phyloP scores from a whole-genome alignment of 2,329 filamentous ascomycete genomes.

The Microsporum canis region DNA sequence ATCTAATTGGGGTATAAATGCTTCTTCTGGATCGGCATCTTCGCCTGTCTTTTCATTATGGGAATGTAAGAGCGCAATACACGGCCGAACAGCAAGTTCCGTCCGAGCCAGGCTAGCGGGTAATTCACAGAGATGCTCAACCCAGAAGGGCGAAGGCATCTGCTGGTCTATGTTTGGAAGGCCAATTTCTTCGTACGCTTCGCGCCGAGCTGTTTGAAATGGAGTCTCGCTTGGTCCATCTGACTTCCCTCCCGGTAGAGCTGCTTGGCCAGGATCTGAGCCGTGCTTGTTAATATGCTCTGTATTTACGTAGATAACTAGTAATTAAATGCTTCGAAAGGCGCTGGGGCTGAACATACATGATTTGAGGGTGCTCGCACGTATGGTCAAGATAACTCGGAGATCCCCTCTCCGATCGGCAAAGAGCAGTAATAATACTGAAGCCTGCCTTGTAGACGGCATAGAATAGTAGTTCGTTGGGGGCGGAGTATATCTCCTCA shows the following conservation, averaged over 20 bases:
- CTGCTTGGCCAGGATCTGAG: constrained; percentile 65
- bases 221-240: constrained; percentile 44
- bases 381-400: constrained; percentile 52
- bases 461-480: constrained; percentile 47
- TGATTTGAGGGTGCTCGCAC: constrained; percentile 47
- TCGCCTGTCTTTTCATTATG: constrained; percentile 37
- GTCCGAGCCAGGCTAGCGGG: constrained; percentile 65
- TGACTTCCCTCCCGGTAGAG: constrained; percentile 64
- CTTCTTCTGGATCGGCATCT: constrained; percentile 50
- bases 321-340: background rate
- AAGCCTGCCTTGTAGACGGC: constrained; percentile 58
- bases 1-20: constrained; percentile 68
- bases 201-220: constrained; percentile 75
- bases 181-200: constrained; percentile 89
- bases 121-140: constrained; percentile 79
- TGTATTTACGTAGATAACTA: background rate
- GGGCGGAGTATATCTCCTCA: constrained; percentile 46
- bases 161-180: constrained; percentile 57
- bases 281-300: background rate
- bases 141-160: constrained; percentile 64
- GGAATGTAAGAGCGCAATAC: constrained; percentile 64
- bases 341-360: constrained; percentile 28
- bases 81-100: constrained; percentile 62
- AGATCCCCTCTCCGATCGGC: constrained; percentile 72
- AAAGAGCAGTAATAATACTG: constrained; percentile 79